Base-by-base conservation (phyloP, 192 early-diverging fungal species). In the Coemansia sp. region DNA sequence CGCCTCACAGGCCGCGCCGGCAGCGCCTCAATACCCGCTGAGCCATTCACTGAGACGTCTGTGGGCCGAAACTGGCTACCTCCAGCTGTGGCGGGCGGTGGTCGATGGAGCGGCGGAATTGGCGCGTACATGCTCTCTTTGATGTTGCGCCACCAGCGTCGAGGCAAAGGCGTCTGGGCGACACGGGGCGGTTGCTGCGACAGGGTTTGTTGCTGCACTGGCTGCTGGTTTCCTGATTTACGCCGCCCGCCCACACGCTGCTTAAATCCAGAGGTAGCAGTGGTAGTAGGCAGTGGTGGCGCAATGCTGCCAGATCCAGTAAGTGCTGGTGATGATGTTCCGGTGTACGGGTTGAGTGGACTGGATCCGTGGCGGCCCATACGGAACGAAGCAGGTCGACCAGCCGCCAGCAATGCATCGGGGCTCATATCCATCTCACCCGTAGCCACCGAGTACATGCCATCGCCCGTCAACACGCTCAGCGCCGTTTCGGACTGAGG, bases 111-210 rank as follows among this genome's bases (percentile, higher is more conserved):
- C 4, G 80, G 80, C 45, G 80, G 80, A 27, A 83, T 78, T 6
- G 80, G 80, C 39, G 80, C 80, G 27, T 78, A 62, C 73, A 83
- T 83, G 69, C 76, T 78, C 63, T 83, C 80, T 32, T 68, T 72
- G 62, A 83, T 74, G 41, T 83, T 83, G 23, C 80, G 80, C 80
- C 80, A 83, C 80, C 80, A 83, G n/a, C 80, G 73, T 5, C 73
- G 63, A 0, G 80, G 76, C 53, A 78, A 36, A 39, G 80, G 80
- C 5, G 80, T 78, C 66, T 70, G 75, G 3, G 60, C 67, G 9
- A 41, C n/a, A 27, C 44, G 58, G 32, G 5, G 63, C 38, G 7
- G 32, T 46, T 5, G 72, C 21, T 31, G 42, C 34, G 34, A 36
- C 36, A 8, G 36, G 36, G 36, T 37, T 36, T 39, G 7, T 8